Evolutionary conservation across 106 monocot species (phyloP), one percentile per base, ranked within the genome.

Genomic region (Dioscorea zingiberensis): DNA sequence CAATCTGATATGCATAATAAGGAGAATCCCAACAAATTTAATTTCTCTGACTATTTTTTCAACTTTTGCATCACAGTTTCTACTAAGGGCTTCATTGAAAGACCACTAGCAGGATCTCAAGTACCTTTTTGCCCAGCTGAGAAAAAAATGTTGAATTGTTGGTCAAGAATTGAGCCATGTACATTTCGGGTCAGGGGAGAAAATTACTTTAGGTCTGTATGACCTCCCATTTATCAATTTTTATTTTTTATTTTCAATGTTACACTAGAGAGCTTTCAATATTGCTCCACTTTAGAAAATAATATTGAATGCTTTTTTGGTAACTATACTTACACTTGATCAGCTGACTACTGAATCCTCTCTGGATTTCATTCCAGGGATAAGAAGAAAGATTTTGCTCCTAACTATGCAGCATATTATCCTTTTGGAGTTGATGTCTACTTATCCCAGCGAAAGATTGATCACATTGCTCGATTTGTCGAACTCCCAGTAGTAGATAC

Each of bases 371-470:
- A 23, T 70, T 14, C 7, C 68, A 91, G 90, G 83, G 94, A 98
- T 76, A 98, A 98, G 58, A 98, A 84, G 89, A 98, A 98, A 84
- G 98, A 89, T 15, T 78, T 80, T 74, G 89, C 98, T 62, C 64
- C 89, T 60, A 89, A 80, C 66, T 64, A 66, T 83, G 86, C 98
- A 48, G 93, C 89, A 73, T 98, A 93, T 69, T 76, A 86, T 59
- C 98, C 98, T 21, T 87, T 98, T 76, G 98, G 98, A 45, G 86
- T 89, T 18, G 98, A 98, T 83, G 89, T 98, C 13, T 98, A 70
- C 75, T 78, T 98, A 47, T 98, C 65, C 49, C 83, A 76, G 59
- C 93, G 84, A 64, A 98, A 98, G 79, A 82, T 98, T 51, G 76
- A 87, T 80, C 98, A 98, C 76, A 89, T 98, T 71, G 66, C 74